These are phyloP conservation scores for Dissophora ornata DNA, from an alignment of 192 early-diverging fungal species.

Conservation along the genomic window DNA sequence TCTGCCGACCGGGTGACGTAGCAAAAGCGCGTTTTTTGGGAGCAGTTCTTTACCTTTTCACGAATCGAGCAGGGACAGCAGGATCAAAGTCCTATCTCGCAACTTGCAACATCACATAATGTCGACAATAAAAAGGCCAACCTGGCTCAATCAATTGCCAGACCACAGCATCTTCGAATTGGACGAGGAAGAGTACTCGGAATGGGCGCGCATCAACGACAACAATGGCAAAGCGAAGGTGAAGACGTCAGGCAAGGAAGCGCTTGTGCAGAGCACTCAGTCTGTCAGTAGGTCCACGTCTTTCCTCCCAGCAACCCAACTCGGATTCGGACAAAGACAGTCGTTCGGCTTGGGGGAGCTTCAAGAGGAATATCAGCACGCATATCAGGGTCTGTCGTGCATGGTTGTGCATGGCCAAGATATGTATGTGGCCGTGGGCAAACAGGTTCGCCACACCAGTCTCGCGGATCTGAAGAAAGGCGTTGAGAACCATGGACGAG, in stretches of 20 bases:
- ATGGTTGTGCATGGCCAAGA: slow-evolving; percentile 66
- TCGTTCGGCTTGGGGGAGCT: slow-evolving; percentile 39
- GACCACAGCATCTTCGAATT: slow-evolving; percentile 48
- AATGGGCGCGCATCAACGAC: slow-evolving; percentile 37
- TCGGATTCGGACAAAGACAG: not conserved
- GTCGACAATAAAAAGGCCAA: not conserved
- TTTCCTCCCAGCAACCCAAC: not conserved
- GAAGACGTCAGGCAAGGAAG: no score
- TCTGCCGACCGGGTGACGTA: not conserved
- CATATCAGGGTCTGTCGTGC: slow-evolving; percentile 36
- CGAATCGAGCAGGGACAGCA: no score
- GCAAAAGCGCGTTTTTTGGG: no score
- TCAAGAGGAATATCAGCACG: slow-evolving; percentile 28
- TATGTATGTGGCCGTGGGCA: slow-evolving; percentile 69
- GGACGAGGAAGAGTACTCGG: slow-evolving; percentile 48
- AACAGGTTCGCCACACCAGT: slow-evolving; percentile 68
- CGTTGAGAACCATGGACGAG: slow-evolving; percentile 56
- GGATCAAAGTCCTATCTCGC: no score
- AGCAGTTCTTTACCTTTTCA: not conserved
- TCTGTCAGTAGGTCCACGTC: no score
- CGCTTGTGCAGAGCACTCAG: no score
- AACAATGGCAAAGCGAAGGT: not conserved
- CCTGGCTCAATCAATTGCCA: slow-evolving; percentile 53
- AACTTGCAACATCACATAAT: not conserved
- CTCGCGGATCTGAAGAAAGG: slow-evolving; percentile 71